Conservation (phyloP, 768 basidiomycete species). For the Leccinum subtestaceum region DNA sequence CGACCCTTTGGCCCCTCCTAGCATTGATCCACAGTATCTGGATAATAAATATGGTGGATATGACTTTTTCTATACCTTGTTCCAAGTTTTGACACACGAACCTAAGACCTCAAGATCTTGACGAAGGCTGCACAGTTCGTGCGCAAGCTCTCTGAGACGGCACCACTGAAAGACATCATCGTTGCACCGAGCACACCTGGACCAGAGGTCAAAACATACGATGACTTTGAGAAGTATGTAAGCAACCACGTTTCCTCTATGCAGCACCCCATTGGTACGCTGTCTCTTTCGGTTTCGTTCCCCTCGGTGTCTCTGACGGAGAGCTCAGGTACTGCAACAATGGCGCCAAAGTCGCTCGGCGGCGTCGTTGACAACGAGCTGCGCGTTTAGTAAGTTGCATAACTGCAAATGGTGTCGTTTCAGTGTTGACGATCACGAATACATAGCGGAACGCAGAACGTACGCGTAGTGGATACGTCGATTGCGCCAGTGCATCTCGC, state of each 20-base stretch:
- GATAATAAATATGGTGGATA: constrained; percentile 13
- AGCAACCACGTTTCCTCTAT: background rate
- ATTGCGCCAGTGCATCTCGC: constrained; percentile 14
- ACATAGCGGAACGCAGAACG: constrained; percentile 14
- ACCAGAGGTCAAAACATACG: constrained; percentile 18
- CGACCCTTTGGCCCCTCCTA: constrained; percentile 11
- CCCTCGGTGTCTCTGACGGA: background rate
- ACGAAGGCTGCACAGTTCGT: constrained; percentile 14
- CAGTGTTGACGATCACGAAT: background rate
- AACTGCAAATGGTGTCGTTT: background rate
- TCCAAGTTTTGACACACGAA: background rate
- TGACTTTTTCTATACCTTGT: background rate
- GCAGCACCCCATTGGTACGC: constrained; percentile 16
- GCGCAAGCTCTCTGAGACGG: constrained; percentile 16
- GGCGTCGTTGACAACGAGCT: constrained; percentile 19
- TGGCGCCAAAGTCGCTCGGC: constrained; percentile 17
- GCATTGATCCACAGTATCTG: constrained; percentile 13
- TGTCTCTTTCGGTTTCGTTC: background rate
- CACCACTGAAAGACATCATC: constrained; percentile 16
- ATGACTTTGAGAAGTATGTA: constrained; percentile 14
- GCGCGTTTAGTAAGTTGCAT: constrained; percentile 13
- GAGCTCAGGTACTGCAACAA: constrained; percentile 15
- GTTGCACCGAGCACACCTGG: constrained; percentile 19
- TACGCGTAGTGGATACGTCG: constrained; percentile 20
- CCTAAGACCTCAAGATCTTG: constrained; percentile 14